These are phyloP conservation scores for Acanthamoeba triangularis DNA, from an alignment of 208 protist genomes.

Conservation along the genomic window DNA sequence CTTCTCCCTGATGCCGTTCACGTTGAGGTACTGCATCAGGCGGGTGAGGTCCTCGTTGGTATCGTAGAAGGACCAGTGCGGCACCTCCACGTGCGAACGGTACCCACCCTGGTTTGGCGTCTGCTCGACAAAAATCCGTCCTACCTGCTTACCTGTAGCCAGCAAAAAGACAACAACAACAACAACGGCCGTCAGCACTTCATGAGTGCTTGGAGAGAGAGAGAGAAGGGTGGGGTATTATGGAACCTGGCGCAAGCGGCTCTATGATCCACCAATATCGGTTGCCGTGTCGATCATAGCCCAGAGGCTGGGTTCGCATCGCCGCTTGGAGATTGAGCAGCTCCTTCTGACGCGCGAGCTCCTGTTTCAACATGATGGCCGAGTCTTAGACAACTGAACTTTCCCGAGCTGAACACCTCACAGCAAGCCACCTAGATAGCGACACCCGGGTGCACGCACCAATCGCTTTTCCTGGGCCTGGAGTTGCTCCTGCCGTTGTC, in stretches of 20 bases:
- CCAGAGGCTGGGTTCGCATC: neutral
- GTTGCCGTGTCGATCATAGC: neutral
- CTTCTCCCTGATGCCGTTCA: neutral
- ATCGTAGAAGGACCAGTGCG: conserved; percentile 2
- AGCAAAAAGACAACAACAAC: neutral
- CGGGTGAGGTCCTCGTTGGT: neutral
- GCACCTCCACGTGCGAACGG: neutral
- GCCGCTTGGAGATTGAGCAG: neutral
- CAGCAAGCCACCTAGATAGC: too few species aligned
- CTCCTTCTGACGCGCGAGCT: neutral
- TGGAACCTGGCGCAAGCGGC: neutral
- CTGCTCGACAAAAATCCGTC: neutral
- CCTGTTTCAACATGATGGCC: neutral
- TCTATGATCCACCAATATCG: neutral
- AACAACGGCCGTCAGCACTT: neutral
- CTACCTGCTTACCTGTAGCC: neutral
- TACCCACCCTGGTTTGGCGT: neutral
- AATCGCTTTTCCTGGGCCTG: neutral
- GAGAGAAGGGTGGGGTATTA: too few species aligned
- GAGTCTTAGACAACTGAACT: too few species aligned
- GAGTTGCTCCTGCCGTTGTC: neutral
- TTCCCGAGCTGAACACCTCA: too few species aligned
- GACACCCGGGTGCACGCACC: neutral
- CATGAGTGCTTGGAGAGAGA: too few species aligned
- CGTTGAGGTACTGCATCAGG: neutral